Evolutionary conservation across 306 rosid genomes (phyloP).

Genomic region (Quercus cerris): DNA sequence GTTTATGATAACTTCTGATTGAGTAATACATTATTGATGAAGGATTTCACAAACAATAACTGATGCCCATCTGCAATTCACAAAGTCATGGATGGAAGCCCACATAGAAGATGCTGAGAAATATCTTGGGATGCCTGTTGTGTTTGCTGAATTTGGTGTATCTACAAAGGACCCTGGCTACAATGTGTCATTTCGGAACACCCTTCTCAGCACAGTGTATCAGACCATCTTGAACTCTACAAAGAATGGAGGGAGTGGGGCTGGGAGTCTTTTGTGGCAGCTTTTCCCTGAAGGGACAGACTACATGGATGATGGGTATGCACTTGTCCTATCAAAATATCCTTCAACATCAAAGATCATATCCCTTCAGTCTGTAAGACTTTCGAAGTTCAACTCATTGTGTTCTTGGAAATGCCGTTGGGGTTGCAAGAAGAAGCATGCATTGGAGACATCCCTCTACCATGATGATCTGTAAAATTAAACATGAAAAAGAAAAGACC

Average conservation of each 20-base stretch:
- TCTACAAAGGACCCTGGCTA: conserved; percentile 79
- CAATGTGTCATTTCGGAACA: conserved; percentile 65
- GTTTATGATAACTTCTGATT: conserved; percentile 1
- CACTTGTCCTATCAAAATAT: conserved; percentile 60
- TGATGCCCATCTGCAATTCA: conserved; percentile 66
- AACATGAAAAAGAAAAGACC: neutral
- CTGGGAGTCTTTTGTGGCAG: conserved; percentile 87
- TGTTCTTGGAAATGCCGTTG: conserved; percentile 71
- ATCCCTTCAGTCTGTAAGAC: conserved; percentile 58
- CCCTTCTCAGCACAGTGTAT: conserved; percentile 53
- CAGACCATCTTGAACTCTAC: conserved; percentile 51
- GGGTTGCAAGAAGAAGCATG: conserved; percentile 69
- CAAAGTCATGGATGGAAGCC: conserved; percentile 87
- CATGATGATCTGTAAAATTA: conserved; percentile 38
- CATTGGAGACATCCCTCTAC: conserved; percentile 25
- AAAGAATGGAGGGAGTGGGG: conserved; percentile 85
- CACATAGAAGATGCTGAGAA: conserved; percentile 93
- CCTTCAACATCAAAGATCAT: conserved; percentile 61
- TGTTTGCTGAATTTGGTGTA: conserved; percentile 84
- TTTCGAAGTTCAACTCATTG: conserved; percentile 53
- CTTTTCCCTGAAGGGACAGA: conserved; percentile 81
- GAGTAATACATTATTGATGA: conserved; percentile 4
- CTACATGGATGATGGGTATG: conserved; percentile 91
- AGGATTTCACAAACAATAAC: conserved; percentile 67
- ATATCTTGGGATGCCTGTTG: conserved; percentile 78